Evolutionary conservation across 2,329 filamentous ascomycete species (phyloP).

Genomic region (Cercospora berteroae): DNA sequence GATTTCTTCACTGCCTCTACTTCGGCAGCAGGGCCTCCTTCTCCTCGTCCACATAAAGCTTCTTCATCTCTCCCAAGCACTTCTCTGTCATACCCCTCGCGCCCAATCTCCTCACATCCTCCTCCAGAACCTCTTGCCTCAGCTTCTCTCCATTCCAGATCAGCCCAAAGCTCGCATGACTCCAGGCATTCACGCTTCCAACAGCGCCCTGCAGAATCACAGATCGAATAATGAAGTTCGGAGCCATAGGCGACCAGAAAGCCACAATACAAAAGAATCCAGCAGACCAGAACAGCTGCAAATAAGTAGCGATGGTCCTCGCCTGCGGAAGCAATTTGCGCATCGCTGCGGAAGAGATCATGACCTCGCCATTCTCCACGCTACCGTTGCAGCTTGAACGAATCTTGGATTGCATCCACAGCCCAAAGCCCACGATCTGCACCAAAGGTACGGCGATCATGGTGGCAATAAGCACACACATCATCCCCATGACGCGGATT

Average conservation of each 20-base stretch:
- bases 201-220: not conserved
- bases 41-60: not conserved
- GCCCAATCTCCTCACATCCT: not conserved
- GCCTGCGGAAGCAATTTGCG: not conserved
- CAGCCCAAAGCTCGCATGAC: not conserved
- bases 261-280: not conserved
- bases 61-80: not conserved
- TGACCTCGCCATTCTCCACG: not conserved
- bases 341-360: not conserved
- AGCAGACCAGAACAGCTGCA: not conserved
- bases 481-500: not conserved
- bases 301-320: not conserved
- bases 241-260: slow-evolving; percentile 1
- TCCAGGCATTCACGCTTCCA: slow-evolving; percentile 5
- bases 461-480: not conserved
- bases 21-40: not conserved
- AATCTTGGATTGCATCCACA: slow-evolving; percentile 6
- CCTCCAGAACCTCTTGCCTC: not conserved
- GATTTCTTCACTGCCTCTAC: not conserved
- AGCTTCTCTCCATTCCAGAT: slow-evolving; percentile 2
- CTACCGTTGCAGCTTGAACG: not conserved
- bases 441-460: not conserved
- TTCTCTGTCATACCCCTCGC: not conserved
- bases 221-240: not conserved
- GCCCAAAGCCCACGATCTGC: slow-evolving; percentile 1